Evolutionary conservation across 2,329 filamentous ascomycete species (phyloP).

Genomic region (Taxawa tesnikishii): DNA sequence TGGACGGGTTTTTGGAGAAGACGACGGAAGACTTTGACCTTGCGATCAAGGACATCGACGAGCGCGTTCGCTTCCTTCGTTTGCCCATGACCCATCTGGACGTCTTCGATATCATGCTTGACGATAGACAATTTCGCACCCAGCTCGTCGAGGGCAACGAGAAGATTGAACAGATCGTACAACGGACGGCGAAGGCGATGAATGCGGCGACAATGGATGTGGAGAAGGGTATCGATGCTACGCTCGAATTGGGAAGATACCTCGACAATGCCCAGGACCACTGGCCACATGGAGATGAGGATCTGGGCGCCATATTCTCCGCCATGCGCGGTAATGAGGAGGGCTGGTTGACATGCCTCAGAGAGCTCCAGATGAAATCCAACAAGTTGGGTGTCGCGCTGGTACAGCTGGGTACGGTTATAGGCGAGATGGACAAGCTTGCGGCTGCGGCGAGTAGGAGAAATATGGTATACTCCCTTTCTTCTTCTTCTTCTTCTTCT

Average conservation of each 20-base stretch:
- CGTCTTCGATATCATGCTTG: constrained; percentile 78
- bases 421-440: constrained; percentile 75
- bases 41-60: constrained; percentile 65
- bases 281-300: constrained; percentile 43
- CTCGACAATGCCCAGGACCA: constrained; percentile 53
- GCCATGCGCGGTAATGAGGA: constrained; percentile 91
- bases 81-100: constrained; percentile 71
- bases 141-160: constrained; percentile 81
- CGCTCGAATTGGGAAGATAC: constrained; percentile 65
- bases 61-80: constrained; percentile 67
- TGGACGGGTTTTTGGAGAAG: constrained; percentile 81
- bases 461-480: constrained; percentile 59
- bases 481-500: too few species aligned
- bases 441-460: constrained; percentile 73
- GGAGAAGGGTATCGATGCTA: constrained; percentile 62
- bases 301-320: constrained; percentile 62
- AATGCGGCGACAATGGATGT: constrained; percentile 71
- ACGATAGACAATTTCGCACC: constrained; percentile 68
- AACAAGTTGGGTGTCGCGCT: constrained; percentile 58
- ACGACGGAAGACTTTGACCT: constrained; percentile 75
- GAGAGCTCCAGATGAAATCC: constrained; percentile 61
- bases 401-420: constrained; percentile 60
- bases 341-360: constrained; percentile 75
- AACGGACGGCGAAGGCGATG: constrained; percentile 63
- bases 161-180: constrained; percentile 78